Conservation (phyloP, 345 rosid genomes). For the Erucastrum elatum region DNA sequence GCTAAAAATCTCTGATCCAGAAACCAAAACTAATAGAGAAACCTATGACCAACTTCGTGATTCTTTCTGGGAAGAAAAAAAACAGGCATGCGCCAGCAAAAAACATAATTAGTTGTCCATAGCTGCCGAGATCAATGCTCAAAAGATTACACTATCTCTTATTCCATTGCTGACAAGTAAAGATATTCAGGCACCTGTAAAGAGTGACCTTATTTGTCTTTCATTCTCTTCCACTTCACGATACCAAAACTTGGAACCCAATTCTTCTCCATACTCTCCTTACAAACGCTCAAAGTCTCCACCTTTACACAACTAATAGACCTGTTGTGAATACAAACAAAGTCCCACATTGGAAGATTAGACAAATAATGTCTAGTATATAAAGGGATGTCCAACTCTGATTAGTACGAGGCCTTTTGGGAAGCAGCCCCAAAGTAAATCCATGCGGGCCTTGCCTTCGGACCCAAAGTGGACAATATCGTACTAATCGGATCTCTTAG, state of each 20-base stretch:
- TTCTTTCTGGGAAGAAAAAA: not conserved
- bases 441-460: too few species aligned
- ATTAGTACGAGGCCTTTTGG: too few species aligned
- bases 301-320: constrained; percentile 59
- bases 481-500: too few species aligned
- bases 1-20: not conserved
- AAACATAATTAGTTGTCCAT: constrained; percentile 9
- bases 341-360: too few species aligned
- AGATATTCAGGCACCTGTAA: not conserved
- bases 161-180: constrained; percentile 27
- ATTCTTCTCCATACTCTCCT: constrained; percentile 61
- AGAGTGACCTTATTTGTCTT: not conserved
- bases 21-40: constrained; percentile 18
- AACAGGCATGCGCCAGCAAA: not conserved
- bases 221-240: constrained; percentile 59
- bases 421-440: too few species aligned
- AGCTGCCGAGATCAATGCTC: constrained; percentile 10
- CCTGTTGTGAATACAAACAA: too few species aligned
- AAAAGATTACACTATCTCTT: not conserved
- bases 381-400: too few species aligned
- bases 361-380: too few species aligned
- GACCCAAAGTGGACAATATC: too few species aligned
- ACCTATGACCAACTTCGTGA: constrained; percentile 5
- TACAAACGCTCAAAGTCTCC: constrained; percentile 65
- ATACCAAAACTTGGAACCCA: constrained; percentile 67